Base-by-base conservation (phyloP, 352 stramenopile species). In the Halophytophthora polymorphica region DNA sequence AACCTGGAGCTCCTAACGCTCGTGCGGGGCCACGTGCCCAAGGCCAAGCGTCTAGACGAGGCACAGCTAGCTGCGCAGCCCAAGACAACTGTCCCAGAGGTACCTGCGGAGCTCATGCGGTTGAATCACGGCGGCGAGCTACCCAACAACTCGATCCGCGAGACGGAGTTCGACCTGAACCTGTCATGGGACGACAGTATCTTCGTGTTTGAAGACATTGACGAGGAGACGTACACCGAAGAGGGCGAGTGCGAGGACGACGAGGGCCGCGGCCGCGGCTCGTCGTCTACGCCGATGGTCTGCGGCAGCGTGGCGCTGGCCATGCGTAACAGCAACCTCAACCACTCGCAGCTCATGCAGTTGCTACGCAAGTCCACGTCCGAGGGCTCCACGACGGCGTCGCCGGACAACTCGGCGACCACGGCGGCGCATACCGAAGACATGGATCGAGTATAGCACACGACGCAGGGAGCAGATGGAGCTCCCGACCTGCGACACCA, bases 141-240 rank as follows among this genome's bases (percentile, higher is more conserved):
- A 18, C 69, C 77, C 34, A 80, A 86, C 40, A 77, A 90, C 41
- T 90, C 81, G 28, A 94, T 94, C 56, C 81, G 84, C 39, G 81
- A 94, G 55, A 94, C 84, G 8, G 84, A 94, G 53, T 67, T 83
- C 10, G 78, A 84, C 38, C 70, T 85, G 19, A 75, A 70, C n/a
- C 41, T 80, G 10, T 86, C 76, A 19, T 88, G 76, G 76, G 72
- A 89, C 53, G 81, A 91, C 28, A 78, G 64, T 31, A 85, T 91
- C 51, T 71, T 83, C 47, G 77, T 91, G 29, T 81, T 86, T 17
- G 81, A 91, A 39, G 77, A 86, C 35, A 73, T 73, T 19, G 69
- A 76, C 29, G 66, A 79, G 25, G 69, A 61, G 41, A 74, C 64
- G n/a, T 51, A 47, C 42, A 46, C 56, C 21, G 61, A 69, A 17